Conservation (phyloP, 345 rosid genomes). For the Draba incana region DNA sequence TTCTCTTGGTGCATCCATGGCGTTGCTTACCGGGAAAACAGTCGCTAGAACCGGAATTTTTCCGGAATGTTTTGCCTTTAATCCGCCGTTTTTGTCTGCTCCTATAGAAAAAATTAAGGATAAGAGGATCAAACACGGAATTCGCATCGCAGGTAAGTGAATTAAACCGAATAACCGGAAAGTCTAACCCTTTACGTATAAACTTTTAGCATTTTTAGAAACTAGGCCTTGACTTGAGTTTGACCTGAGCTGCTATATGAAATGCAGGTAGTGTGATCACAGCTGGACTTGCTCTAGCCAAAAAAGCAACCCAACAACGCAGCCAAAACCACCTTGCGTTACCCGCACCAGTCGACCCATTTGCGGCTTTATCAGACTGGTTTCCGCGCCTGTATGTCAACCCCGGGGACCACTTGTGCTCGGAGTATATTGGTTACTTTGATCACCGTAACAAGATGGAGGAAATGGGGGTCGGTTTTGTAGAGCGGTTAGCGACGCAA, state of each 20-base stretch:
- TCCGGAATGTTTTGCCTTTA: slow-evolving; percentile 70
- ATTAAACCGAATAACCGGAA: too few species aligned
- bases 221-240: neutral
- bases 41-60: slow-evolving; percentile 62
- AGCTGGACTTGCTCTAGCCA: slow-evolving; percentile 77
- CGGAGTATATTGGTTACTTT: slow-evolving; percentile 82
- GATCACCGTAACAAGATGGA: slow-evolving; percentile 91
- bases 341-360: slow-evolving; percentile 50
- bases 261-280: slow-evolving; percentile 71
- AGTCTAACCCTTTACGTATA: too few species aligned
- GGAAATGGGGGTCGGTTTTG: slow-evolving; percentile 72
- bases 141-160: slow-evolving; percentile 59
- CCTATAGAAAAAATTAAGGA: slow-evolving; percentile 74
- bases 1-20: slow-evolving; percentile 89
- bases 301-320: slow-evolving; percentile 46
- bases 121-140: slow-evolving; percentile 62
- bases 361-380: slow-evolving; percentile 64
- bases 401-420: slow-evolving; percentile 68
- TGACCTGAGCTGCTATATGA: neutral
- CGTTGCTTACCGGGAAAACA: slow-evolving; percentile 75
- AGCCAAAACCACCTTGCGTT: slow-evolving; percentile 53
- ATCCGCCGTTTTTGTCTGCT: slow-evolving; percentile 81
- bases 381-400: slow-evolving; percentile 65
- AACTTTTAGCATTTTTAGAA: neutral
- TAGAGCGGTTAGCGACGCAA: slow-evolving; percentile 71